Evolutionary conservation across 164 flowering plant species (phyloP), one percentile per base, ranked within the genome.

Genomic region (Santalum album): DNA sequence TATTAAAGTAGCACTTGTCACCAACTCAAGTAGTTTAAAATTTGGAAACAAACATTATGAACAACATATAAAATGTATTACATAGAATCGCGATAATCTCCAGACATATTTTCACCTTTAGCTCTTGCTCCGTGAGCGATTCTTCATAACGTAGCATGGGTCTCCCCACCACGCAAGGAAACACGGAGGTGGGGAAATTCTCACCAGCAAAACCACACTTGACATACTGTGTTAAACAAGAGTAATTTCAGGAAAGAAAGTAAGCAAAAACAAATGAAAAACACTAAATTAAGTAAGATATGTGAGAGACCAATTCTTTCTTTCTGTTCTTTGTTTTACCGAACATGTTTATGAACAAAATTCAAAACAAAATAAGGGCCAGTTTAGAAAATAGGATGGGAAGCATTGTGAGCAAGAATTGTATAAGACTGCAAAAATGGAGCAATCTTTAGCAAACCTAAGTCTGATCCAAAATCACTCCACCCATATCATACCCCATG

Each of bases 131-230:
- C 59, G 69, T 73, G 20, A 94, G 76, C 14, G 96, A 83, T 72
- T 94, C 97, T 68, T 87, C 99, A 43, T 85, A 94, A 1, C 97
- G 81, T 27, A 94, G 72, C 88, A 94, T 73, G 2, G 99, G 97
- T 71, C 90, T 75, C 1, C 99, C 97, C 23, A 90, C 95, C 49
- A 87, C 92, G 62, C 95, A 90, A 25, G 99, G 99, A 50, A 87
- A 94, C 19, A 94, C 99, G 12, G 97, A 94, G 6, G 96, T 82
- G 6, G 99, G 97, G 52, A 90, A 94, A 66, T 94, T 94, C 75
- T 94, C 97, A 18, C 96, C 97, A 6, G 99, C 90, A 72, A 94
- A 94, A 23, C 99, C 99, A 63, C 99, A 94, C 67, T 94, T 94
- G 14, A 90, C 99, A 75, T 94, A 90, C 96, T 94, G 84, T 85